Base-by-base conservation (phyloP, 2,329 filamentous ascomycete species). In the Aureobasidium uvarum region DNA sequence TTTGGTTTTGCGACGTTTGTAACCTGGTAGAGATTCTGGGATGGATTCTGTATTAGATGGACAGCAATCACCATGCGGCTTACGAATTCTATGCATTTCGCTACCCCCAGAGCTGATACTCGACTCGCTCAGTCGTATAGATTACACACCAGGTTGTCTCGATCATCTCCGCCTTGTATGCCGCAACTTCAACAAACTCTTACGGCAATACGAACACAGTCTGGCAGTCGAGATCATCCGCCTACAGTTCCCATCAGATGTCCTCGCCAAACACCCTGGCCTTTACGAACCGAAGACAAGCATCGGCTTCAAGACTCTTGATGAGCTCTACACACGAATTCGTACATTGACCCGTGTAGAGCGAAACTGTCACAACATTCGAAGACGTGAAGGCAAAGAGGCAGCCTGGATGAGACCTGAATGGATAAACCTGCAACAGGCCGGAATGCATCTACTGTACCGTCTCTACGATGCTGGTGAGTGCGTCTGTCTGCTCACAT, bases 71-170 rank as follows among this genome's bases (percentile, higher is more conserved):
- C 33, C 33, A 36, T 36, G 33, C 33, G 10, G 10, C 33, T 36
- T 8, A 36, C 33, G 33, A 36, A 2, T 13, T 41, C 5, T 41
- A 41, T 41, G 14, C 16, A 5, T 23, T 23, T 23, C 7, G 11
- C 66, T 76, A 45, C 71, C 74, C 10, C 69, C 72, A n/a, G 71
- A 74, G 52, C 70, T 75, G 52, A 67, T 75, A 5, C 65, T 70
- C 39, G 64, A 68, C 18, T 69, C 69, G 39, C 64, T 70, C 10
- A 71, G 73, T 4, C 68, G 69, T 18, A 70, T 75, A 55, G 67
- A 71, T 5, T 75, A 73, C 67, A 62, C 68, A 23, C 72, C 72
- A 28, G 45, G 54, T 2, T 51, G 10, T 36, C 66, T 73, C 45
- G 36, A 65, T 28, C 66, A 66, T 43, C 68, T 76, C 31, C 69